Evolutionary conservation across 176 grass and related monocot species (phyloP), one percentile per base, ranked within the genome.

Genomic region (Rhynchospora breviuscula): DNA sequence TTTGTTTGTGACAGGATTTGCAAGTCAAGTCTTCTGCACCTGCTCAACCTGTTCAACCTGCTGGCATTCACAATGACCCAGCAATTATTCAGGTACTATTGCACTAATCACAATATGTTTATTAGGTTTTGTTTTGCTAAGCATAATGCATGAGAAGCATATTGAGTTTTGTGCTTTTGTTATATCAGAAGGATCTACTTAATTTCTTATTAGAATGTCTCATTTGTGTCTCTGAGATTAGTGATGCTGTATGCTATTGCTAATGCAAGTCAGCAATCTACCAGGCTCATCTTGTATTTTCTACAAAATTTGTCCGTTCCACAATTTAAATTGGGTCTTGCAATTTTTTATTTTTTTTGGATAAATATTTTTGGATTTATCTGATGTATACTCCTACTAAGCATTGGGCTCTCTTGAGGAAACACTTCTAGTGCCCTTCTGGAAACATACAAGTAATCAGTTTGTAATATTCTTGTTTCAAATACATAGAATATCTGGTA

Each of bases 61-160:
- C 90, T 84, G 52, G 86, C 47, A 85, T 92, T 78, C 89, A 89
- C 88, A 92, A 90, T 64, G 91, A 97, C 89, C 92, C 91, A 72
- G 95, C 95, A 7, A 94, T 95, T 82, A 95, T 94, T 88, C 92
- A 94, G 87, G 90, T 89, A 88, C 31, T 13, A 44, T 59, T 85
- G 23, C 47, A 74, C 19, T 15, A 17, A 22, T 62, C 0, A 22
- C 31, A 62, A 47, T 14, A 43, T 56, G 23, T 25, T 80, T 86
- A 33, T 26, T 73, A 43, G 44, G n/a, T 78, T 72, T 60, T 69
- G 67, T 49, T 19, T 47, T 44, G 48, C 47, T 49, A 52, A 31
- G 65, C 64, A 11, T 81, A 70, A 81, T 61, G 8, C 13, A 2
- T 0, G 23, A 29, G 21, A 7, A 33, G 18, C 51, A 17, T 31